Evolutionary conservation across 1,284 basidiomycete species (phyloP).

Genomic region (Moesziomyces parantarcticus): DNA sequence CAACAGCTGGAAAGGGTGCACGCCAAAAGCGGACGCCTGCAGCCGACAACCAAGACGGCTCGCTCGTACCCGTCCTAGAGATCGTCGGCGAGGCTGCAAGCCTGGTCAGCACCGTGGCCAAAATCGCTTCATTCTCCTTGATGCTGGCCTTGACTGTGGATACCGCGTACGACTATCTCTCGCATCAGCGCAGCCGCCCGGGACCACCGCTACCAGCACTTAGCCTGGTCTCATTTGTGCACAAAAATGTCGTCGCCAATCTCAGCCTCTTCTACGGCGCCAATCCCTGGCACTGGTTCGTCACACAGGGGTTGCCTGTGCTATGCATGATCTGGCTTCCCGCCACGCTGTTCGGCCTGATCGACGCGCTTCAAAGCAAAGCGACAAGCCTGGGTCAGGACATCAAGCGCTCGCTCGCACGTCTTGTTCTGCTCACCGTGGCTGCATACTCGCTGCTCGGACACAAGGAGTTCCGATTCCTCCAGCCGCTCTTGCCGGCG

Average conservation of each 20-base stretch:
- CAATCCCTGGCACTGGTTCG: conserved; percentile 86
- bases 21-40: background rate
- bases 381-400: background rate
- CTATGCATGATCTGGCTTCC: conserved; percentile 83
- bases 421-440: conserved; percentile 33
- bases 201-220: conserved; percentile 72
- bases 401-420: conserved; percentile 25
- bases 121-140: conserved; percentile 68
- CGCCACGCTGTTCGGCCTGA: conserved; percentile 75
- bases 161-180: conserved; percentile 75
- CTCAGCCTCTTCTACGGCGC: conserved; percentile 95
- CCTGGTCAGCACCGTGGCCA: conserved; percentile 3
- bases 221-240: conserved; percentile 83
- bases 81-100: conserved; percentile 17
- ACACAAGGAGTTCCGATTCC: conserved; percentile 92
- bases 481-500: conserved; percentile 90
- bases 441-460: conserved; percentile 53
- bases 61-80: conserved; percentile 22
- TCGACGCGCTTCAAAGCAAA: conserved; percentile 4
- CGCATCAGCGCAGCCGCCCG: conserved; percentile 46
- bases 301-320: conserved; percentile 82
- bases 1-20: background rate
- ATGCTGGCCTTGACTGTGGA: conserved; percentile 73
- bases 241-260: conserved; percentile 74
- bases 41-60: conserved; percentile 2